These are phyloP conservation scores for Monilinia fructigena DNA, from an alignment of 2,329 filamentous ascomycete genomes.

Conservation along the genomic window DNA sequence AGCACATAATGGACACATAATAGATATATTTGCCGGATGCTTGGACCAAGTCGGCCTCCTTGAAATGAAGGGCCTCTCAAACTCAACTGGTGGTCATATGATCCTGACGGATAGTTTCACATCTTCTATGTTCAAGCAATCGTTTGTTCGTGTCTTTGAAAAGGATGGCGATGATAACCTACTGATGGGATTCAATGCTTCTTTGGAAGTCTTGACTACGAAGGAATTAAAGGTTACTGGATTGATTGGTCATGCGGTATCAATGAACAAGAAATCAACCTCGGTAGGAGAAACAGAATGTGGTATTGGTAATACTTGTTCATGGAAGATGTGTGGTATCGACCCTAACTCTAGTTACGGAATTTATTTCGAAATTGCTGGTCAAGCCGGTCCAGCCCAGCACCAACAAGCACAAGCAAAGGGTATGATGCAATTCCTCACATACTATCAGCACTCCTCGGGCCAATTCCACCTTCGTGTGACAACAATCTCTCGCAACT, in stretches of 20 bases:
- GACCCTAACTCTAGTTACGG: slow-evolving; percentile 92
- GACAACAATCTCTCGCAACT: slow-evolving; percentile 85
- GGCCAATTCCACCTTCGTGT: slow-evolving; percentile 95
- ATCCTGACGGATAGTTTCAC: slow-evolving; percentile 98
- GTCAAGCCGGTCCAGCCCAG: slow-evolving; percentile 80
- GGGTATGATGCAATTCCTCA: slow-evolving; percentile 96
- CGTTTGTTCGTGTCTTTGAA: slow-evolving; percentile 94
- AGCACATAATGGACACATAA: slow-evolving; percentile 93
- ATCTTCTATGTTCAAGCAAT: slow-evolving; percentile 99
- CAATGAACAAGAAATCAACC: slow-evolving; percentile 95
- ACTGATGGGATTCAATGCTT: slow-evolving; percentile 97
- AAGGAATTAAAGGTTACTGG: slow-evolving; percentile 98
- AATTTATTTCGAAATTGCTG: slow-evolving; percentile 96
- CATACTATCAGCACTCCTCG: slow-evolving; percentile 96
- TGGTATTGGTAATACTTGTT: slow-evolving; percentile 96
- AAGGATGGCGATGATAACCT: slow-evolving; percentile 94
- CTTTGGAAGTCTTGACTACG: slow-evolving; percentile 91
- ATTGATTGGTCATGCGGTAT: slow-evolving; percentile 93
- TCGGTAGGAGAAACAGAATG: slow-evolving; percentile 98
- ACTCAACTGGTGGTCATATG: slow-evolving; percentile 96
- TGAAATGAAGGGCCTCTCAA: slow-evolving; percentile 97
- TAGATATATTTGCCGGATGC: slow-evolving; percentile 97
- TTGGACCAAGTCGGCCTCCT: slow-evolving; percentile 94
- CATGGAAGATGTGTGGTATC: slow-evolving; percentile 99
- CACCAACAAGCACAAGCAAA: slow-evolving; percentile 86